Evolutionary conservation across 371 early-diverging fungal genomes (phyloP), one percentile per base, ranked within the genome.

Genomic region (Capniomyces stellatus): DNA sequence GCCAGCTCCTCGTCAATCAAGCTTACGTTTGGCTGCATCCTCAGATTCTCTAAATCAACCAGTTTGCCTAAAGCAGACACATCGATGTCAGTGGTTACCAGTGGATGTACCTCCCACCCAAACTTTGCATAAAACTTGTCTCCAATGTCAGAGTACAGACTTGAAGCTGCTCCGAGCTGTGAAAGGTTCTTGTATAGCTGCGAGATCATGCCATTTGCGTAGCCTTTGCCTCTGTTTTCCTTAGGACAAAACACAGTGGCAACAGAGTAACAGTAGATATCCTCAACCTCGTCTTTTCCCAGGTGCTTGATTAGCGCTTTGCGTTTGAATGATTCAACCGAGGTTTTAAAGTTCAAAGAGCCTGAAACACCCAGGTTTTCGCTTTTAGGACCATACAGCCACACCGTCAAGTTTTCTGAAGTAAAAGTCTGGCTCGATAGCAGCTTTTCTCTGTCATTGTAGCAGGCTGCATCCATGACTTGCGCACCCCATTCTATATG

Each of bases 51-150:
- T 35, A 10, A 15, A 6, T 35, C 15, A 15, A 10, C 35, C 10
- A 6, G 6, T 35, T 35, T 6, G 35, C 15, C 15, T 35, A 35
- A 10, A 10, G 35, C 35, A 15, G 35, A 35, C 15, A 35, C 15
- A 10, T 35, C 35, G 6, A 35, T 35, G 15, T 35, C 35, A 15
- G 35, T 35, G 6, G 15, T 35, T 35, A 35, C 35, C 6, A 35
- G 15, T 35, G 35, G 35, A 35, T 35, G 35, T 10, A 35, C 35
- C 6, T 51, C 51, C 51, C 51, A 51, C 23, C 51, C 51, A 51
- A 18, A 51, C 39, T 39, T 51, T 8, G 31, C 3, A 51, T 51
- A 51, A 24, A 51, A 51, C 13, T 35, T 24, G 6, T 12, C 6
- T 29, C 51, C 51, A 2, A 51, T 29, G 40, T 51, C 51, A 4